A percentile compares a stretch with the other conserved stretches of the same genome.
These are phyloP conservation scores for Penicillium flavigenum DNA, from an alignment of 495 filamentous ascomycete genomes.

Conservation along the genomic window DNA sequence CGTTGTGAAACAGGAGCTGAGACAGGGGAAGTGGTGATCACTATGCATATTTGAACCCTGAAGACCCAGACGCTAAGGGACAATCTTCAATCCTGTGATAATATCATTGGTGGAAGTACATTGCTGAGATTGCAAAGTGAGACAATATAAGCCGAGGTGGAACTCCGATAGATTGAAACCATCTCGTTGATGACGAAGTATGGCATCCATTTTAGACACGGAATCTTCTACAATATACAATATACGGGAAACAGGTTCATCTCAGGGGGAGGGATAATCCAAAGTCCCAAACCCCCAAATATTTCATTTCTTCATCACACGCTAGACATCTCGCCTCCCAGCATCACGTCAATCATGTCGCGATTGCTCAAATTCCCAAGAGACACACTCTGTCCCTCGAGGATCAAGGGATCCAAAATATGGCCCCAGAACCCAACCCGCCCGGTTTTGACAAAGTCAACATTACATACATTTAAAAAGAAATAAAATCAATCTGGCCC, in stretches of 20 bases:
- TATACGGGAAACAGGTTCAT: background rate
- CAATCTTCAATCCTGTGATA: background rate
- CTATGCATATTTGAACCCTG: background rate
- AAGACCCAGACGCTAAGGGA: background rate
- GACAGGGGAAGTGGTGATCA: background rate
- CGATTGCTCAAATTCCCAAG: background rate
- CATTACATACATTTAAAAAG: constrained; percentile 32
- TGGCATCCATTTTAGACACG: background rate
- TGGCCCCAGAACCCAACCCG: constrained; percentile 18
- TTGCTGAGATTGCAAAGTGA: constrained; percentile 14
- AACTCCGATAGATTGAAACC: background rate
- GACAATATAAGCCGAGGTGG: background rate
- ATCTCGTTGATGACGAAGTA: background rate
- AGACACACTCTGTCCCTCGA: background rate
- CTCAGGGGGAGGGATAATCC: background rate
- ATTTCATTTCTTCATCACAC: constrained; percentile 18
- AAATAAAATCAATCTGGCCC: constrained; percentile 11
- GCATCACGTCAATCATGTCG: constrained; percentile 8
- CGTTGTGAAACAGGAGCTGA: background rate
- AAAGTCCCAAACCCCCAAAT: constrained; percentile 6
- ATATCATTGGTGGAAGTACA: constrained; percentile 25
- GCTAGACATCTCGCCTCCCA: constrained; percentile 4
- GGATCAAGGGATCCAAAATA: constrained; percentile 17
- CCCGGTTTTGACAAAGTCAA: constrained; percentile 16
- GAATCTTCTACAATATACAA: background rate